Evolutionary conservation across 2,329 filamentous ascomycete species (phyloP).

Genomic region (Ophiostoma triangulosporum): DNA sequence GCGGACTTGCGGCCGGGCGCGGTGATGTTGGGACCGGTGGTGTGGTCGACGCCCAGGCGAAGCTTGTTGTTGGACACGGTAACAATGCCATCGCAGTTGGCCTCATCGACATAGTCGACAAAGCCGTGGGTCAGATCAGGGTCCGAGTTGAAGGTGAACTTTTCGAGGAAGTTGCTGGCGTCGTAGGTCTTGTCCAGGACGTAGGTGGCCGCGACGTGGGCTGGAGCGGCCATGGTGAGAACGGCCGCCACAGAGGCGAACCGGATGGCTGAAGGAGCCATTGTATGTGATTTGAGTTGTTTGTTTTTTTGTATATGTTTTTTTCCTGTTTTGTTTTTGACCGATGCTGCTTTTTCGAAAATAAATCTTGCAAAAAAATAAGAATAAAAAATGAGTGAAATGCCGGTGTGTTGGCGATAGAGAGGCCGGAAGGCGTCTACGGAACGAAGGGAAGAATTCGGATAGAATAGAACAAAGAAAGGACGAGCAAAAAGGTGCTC

Average conservation of each 20-base stretch:
- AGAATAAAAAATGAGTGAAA: neutral
- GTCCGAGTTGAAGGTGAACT: slow-evolving; percentile 29
- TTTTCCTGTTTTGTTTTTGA: no score
- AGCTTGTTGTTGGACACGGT: slow-evolving; percentile 26
- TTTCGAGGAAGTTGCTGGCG: slow-evolving; percentile 32
- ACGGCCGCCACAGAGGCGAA: slow-evolving; percentile 20
- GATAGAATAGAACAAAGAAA: slow-evolving; percentile 6
- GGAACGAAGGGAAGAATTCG: neutral
- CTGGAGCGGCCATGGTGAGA: slow-evolving; percentile 10
- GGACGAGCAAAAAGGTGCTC: slow-evolving; percentile 14
- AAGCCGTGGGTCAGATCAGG: slow-evolving; percentile 51
- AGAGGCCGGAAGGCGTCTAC: neutral
- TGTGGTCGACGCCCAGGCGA: slow-evolving; percentile 12
- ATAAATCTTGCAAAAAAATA: no score
- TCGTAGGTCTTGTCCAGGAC: slow-evolving; percentile 28
- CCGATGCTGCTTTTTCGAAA: no score
- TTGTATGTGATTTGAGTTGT: neutral
- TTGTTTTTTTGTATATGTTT: neutral
- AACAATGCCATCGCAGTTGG: slow-evolving; percentile 23
- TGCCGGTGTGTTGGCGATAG: neutral
- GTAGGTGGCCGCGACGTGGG: slow-evolving; percentile 20
- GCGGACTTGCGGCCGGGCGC: slow-evolving; percentile 40
- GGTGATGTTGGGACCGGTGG: neutral
- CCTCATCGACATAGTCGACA: slow-evolving; percentile 37
- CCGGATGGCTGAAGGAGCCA: slow-evolving; percentile 6